Percentiles rank a stretch among this genome's conserved stretches.
Conservation (phyloP, 805 yeast genomes). For the Kuraishia cidri region DNA sequence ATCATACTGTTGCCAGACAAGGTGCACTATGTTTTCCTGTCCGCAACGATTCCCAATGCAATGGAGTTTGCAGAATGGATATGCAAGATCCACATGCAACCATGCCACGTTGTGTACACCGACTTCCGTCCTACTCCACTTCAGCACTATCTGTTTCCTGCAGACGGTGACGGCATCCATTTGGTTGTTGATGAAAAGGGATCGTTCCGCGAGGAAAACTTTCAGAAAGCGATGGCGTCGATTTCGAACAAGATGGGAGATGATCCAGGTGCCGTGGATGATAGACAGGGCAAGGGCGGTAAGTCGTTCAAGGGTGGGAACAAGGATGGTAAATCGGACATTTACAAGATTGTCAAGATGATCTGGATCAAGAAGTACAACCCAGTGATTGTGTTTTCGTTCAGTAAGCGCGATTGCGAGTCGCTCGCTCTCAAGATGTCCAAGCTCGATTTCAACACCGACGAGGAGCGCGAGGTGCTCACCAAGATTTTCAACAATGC, state of each 20-base stretch:
- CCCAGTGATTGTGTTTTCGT: conserved; percentile 98
- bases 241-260: conserved; percentile 79
- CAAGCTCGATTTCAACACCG: conserved; percentile 87
- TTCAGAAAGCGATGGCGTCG: conserved; percentile 97
- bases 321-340: conserved; percentile 72
- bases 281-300: conserved; percentile 62
- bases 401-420: conserved; percentile 95
- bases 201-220: conserved; percentile 91
- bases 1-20: conserved; percentile 92
- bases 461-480: conserved; percentile 87
- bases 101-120: conserved; percentile 97
- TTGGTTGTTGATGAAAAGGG: conserved; percentile 97
- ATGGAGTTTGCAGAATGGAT: conserved; percentile 99
- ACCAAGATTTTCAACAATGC: conserved; percentile 90
- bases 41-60: conserved; percentile 97
- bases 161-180: conserved; percentile 98
- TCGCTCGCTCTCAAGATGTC: conserved; percentile 91
- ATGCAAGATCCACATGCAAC: conserved; percentile 88
- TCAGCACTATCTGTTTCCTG: conserved; percentile 95
- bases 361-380: conserved; percentile 94
- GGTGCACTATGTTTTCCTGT: conserved; percentile 86
- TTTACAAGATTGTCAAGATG: conserved; percentile 95
- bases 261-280: conserved; percentile 57
- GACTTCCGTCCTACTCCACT: conserved; percentile 98
- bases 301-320: conserved; percentile 84